These are phyloP conservation scores for Russula sp. DNA, from an alignment of 768 basidiomycete species.

Conservation along the genomic window DNA sequence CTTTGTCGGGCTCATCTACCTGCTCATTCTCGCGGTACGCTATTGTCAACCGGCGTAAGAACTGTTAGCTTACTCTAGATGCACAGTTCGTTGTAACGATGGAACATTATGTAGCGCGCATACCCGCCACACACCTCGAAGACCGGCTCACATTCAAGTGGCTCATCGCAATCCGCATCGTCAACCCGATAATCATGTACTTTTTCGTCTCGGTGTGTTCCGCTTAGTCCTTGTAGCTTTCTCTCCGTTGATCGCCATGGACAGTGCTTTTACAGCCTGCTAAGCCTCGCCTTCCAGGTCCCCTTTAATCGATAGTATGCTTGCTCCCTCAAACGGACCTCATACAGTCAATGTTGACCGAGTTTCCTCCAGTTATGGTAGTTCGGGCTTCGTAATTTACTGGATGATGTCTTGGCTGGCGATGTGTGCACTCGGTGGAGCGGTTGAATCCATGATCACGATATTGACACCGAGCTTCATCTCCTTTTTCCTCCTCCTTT, in stretches of 20 bases:
- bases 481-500: slow-evolving; percentile 58
- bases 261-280: slow-evolving; percentile 55
- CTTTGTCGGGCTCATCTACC: slow-evolving; percentile 38
- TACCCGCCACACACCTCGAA: slow-evolving; percentile 40
- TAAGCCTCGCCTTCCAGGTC: slow-evolving; percentile 59
- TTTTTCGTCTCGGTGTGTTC: slow-evolving; percentile 35
- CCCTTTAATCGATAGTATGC: slow-evolving; percentile 49
- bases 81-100: slow-evolving; percentile 21
- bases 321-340: background rate
- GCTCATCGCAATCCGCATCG: slow-evolving; percentile 42
- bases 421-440: slow-evolving; percentile 59
- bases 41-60: slow-evolving; percentile 1
- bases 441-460: slow-evolving; percentile 57
- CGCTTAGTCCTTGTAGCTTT: background rate
- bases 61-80: background rate
- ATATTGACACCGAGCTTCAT: slow-evolving; percentile 52
- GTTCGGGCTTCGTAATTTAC: slow-evolving; percentile 56
- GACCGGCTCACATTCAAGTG: slow-evolving; percentile 40
- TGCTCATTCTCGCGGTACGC: slow-evolving; percentile 35
- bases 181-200: slow-evolving; percentile 42
- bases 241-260: slow-evolving; percentile 4
- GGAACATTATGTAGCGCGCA: slow-evolving; percentile 37
- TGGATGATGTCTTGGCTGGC: slow-evolving; percentile 64
- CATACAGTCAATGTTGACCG: background rate
- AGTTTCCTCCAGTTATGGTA: slow-evolving; percentile 42